Evolutionary conservation across 164 flowering plant species (phyloP).

Genomic region (Houttuynia cordata): DNA sequence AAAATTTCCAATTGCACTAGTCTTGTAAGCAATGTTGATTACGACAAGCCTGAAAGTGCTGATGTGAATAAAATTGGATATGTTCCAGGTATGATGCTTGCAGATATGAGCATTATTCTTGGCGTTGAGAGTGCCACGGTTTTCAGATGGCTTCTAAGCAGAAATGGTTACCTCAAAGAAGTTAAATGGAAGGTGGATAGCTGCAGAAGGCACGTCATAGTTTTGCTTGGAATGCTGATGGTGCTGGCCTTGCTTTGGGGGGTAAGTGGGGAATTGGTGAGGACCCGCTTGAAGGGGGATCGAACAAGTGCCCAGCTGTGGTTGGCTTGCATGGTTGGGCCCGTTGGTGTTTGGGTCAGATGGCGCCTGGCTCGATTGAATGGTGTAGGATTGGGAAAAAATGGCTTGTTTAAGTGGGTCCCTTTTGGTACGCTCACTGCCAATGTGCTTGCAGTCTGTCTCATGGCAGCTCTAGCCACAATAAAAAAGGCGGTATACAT

Average conservation of each 20-base stretch:
- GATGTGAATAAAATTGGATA: background rate
- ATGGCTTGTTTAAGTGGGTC: constrained; percentile 51
- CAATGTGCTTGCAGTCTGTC: constrained; percentile 66
- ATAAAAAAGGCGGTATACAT: constrained; percentile 52
- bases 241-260: constrained; percentile 38
- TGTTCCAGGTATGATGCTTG: constrained; percentile 53
- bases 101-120: constrained; percentile 38
- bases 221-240: constrained; percentile 23
- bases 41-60: background rate
- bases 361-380: constrained; percentile 79
- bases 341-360: constrained; percentile 84
- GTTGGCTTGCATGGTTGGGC: constrained; percentile 79
- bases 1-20: background rate
- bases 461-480: constrained; percentile 75
- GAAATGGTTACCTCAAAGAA: constrained; percentile 4
- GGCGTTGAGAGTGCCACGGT: constrained; percentile 77
- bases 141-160: constrained; percentile 33
- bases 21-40: too few relatives aligned
- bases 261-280: constrained; percentile 32
- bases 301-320: constrained; percentile 46
- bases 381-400: constrained; percentile 65
- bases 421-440: constrained; percentile 85
- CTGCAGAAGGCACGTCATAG: constrained; percentile 23
- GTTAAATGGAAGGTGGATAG: constrained; percentile 25
- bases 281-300: constrained; percentile 23